Evolutionary conservation across 2,329 filamentous ascomycete genomes (phyloP).

Genomic region (Capronia coronata): DNA sequence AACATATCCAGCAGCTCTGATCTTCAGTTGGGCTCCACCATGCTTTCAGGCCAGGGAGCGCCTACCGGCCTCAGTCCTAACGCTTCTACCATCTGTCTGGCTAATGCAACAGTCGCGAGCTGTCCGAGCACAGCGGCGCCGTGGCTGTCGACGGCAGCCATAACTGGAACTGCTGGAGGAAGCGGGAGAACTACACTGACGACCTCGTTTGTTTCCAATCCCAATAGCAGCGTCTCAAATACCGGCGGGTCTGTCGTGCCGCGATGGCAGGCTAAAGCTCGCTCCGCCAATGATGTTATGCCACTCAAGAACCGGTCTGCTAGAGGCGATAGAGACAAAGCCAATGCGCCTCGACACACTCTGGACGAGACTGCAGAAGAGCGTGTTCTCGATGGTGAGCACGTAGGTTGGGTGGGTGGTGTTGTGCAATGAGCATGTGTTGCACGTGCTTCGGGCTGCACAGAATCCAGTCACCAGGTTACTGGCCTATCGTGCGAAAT

Average conservation of each 20-base stretch:
- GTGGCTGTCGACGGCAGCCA: background rate
- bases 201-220: background rate
- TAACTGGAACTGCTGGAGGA: background rate
- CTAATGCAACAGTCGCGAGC: slow-evolving; percentile 2
- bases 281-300: background rate
- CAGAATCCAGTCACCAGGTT: no score
- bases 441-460: no score
- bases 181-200: background rate
- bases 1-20: background rate
- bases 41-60: background rate
- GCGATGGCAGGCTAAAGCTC: background rate
- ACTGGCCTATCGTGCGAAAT: no score
- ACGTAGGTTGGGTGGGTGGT: background rate
- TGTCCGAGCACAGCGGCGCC: slow-evolving; percentile 4
- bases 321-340: background rate
- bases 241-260: background rate
- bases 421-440: background rate
- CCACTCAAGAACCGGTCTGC: no score
- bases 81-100: slow-evolving; percentile 12
- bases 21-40: background rate
- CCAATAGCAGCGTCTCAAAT: background rate
- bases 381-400: background rate
- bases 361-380: background rate
- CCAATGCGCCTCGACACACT: no score
- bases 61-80: slow-evolving; percentile 4